These are phyloP conservation scores for Penicillium sp. DNA, from an alignment of 2,329 filamentous ascomycete genomes.

Conservation along the genomic window DNA sequence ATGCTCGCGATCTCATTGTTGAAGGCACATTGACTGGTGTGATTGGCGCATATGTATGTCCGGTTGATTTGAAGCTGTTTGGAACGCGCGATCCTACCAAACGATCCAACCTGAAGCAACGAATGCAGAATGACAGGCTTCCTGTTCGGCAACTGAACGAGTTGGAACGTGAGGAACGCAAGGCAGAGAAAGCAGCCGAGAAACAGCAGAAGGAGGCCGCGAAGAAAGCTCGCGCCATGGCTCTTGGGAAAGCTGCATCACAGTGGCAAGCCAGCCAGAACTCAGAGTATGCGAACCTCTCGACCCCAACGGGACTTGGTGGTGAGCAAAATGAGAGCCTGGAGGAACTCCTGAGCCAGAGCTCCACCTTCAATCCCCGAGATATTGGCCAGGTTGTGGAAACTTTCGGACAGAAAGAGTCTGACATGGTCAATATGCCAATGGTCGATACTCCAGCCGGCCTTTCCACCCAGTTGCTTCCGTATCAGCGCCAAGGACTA, in stretches of 20 bases:
- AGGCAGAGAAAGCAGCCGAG: slow-evolving; percentile 50
- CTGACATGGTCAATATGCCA: slow-evolving; percentile 67
- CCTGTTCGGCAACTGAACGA: slow-evolving; percentile 54
- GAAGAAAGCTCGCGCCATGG: slow-evolving; percentile 30
- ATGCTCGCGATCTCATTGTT: slow-evolving; percentile 58
- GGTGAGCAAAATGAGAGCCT: slow-evolving; percentile 45
- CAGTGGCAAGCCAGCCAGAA: slow-evolving; percentile 26
- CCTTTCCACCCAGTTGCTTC: slow-evolving; percentile 66
- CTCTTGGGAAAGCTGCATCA: slow-evolving; percentile 24
- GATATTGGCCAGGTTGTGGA: slow-evolving; percentile 64
- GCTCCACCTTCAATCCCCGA: slow-evolving; percentile 65
- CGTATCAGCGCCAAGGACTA: slow-evolving; percentile 76
- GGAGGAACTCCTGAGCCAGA: slow-evolving; percentile 63
- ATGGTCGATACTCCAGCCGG: slow-evolving; percentile 65
- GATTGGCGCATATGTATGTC: slow-evolving; percentile 69
- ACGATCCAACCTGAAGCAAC: slow-evolving; percentile 55
- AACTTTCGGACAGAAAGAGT: slow-evolving; percentile 68
- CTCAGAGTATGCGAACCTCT: slow-evolving; percentile 37
- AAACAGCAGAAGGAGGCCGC: slow-evolving; percentile 45
- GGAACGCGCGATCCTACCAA: slow-evolving; percentile 59
- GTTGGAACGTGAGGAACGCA: slow-evolving; percentile 50
- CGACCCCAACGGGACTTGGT: slow-evolving; percentile 27
- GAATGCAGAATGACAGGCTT: slow-evolving; percentile 64
- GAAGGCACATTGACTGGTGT: slow-evolving; percentile 68
- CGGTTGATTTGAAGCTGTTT: slow-evolving; percentile 66